Percentiles rank a stretch among this genome's conserved stretches.
Evolutionary conservation across 2,329 filamentous ascomycete species (phyloP).

Genomic region (Iodosphaeria phyllophila): DNA sequence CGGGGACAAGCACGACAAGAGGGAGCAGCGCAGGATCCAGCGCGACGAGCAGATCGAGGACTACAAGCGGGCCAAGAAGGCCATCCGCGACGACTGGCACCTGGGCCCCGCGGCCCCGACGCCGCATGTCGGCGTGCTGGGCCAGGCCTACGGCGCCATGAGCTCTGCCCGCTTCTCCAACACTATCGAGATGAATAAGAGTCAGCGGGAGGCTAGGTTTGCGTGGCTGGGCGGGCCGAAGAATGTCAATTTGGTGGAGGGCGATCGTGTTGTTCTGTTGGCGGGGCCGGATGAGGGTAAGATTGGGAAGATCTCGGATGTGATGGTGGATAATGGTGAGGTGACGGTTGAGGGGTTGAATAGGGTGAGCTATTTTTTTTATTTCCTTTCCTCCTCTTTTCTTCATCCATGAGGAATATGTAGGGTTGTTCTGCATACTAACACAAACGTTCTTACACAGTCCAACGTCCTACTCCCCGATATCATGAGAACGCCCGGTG

Average conservation of each 20-base stretch:
- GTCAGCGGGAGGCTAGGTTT: slow-evolving; percentile 22
- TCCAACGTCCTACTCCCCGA: slow-evolving; percentile 20
- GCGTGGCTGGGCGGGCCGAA: slow-evolving; percentile 35
- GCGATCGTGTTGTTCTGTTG: slow-evolving; percentile 69
- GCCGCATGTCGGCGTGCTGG: slow-evolving; percentile 43
- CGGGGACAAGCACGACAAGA: slow-evolving; percentile 7
- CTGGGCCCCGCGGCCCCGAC: slow-evolving; percentile 63
- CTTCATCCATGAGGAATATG: no score
- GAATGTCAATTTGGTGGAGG: slow-evolving; percentile 41
- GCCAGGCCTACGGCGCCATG: slow-evolving; percentile 41
- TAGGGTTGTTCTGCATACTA: no score
- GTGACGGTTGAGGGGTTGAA: slow-evolving; percentile 44
- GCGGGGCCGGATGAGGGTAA: slow-evolving; percentile 65
- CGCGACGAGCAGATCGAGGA: slow-evolving; percentile 9
- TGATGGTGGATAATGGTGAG: slow-evolving; percentile 35
- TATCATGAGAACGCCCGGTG: slow-evolving; percentile 17
- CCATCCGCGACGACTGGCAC: slow-evolving; percentile 58
- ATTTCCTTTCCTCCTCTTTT: no score
- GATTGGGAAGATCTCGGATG: slow-evolving; percentile 51
- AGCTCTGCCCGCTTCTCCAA: slow-evolving; percentile 13
- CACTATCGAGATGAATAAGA: slow-evolving; percentile 14
- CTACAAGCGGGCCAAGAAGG: slow-evolving; percentile 28
- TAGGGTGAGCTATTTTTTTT: slow-evolving; percentile 41
- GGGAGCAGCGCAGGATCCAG: slow-evolving; percentile 8
- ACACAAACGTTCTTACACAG: slow-evolving; percentile 10